These are phyloP conservation scores for Monosporascus ibericus DNA, from an alignment of 2,329 filamentous ascomycete species.

Conservation along the genomic window DNA sequence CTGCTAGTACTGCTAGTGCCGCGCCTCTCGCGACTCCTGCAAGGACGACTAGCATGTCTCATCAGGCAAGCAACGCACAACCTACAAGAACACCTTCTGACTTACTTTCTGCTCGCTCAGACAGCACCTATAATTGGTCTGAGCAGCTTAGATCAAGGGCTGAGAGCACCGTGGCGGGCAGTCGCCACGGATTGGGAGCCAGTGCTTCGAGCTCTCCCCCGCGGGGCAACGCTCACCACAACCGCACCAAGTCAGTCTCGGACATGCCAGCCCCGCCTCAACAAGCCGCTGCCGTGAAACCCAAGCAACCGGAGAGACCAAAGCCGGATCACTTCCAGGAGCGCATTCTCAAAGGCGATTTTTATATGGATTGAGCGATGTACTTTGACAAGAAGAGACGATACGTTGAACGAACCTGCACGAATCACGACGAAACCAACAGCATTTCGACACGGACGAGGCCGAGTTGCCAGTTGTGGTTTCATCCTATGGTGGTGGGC, in stretches of 20 bases:
- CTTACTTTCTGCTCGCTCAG: conserved; percentile 58
- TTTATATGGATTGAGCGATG: conserved; percentile 79
- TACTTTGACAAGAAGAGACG: background rate
- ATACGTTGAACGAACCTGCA: background rate
- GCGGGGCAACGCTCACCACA: conserved; percentile 42
- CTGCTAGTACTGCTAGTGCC: conserved; percentile 28
- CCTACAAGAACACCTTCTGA: conserved; percentile 58
- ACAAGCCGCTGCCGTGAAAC: conserved; percentile 40
- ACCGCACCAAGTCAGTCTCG: conserved; percentile 64
- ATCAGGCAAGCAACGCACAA: conserved; percentile 53
- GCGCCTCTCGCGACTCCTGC: conserved; percentile 27
- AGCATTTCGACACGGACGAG: background rate
- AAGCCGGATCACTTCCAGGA: conserved; percentile 96
- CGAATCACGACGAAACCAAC: background rate
- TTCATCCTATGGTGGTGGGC: background rate
- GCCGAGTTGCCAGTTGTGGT: background rate
- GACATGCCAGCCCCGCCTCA: conserved; percentile 54
- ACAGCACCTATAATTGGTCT: conserved; percentile 95
- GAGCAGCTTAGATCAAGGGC: conserved; percentile 91
- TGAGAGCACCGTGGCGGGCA: conserved; percentile 64
- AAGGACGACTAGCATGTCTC: conserved; percentile 32
- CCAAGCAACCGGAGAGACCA: conserved; percentile 41
- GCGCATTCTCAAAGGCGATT: conserved; percentile 94
- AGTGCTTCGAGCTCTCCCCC: conserved; percentile 36
- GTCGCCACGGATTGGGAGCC: conserved; percentile 50